phyloP scores from a whole-genome alignment of 192 early-diverging fungal genomes.

The Rhizophlyctis rosea region DNA sequence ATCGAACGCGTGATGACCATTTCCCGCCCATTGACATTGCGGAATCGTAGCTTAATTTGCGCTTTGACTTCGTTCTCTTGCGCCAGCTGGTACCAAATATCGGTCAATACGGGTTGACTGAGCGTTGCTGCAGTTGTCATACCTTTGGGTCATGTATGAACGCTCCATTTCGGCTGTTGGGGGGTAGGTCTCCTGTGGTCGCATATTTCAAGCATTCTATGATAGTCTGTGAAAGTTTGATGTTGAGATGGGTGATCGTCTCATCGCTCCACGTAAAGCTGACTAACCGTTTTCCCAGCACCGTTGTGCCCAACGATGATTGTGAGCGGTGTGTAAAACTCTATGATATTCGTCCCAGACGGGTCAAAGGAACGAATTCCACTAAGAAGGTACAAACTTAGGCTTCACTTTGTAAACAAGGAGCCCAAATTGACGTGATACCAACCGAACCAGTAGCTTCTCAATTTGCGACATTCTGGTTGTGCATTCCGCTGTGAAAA shows the following conservation, averaged over 20 bases:
- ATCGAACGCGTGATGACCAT: slow-evolving; percentile 79
- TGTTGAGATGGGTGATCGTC: not conserved
- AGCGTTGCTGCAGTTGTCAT: not conserved
- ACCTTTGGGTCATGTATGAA: slow-evolving; percentile 96
- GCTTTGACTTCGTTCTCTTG: slow-evolving; percentile 81
- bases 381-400: too few relatives aligned
- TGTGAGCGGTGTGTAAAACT: slow-evolving; percentile 88
- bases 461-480: too few relatives aligned
- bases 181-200: slow-evolving; percentile 87
- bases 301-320: slow-evolving; percentile 96
- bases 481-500: too few relatives aligned
- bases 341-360: slow-evolving; percentile 65
- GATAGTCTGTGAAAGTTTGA: slow-evolving; percentile 62
- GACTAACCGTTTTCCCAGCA: slow-evolving; percentile 86
- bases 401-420: too few relatives aligned
- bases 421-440: too few relatives aligned
- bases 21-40: slow-evolving; percentile 66
- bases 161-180: slow-evolving; percentile 78
- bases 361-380: slow-evolving; percentile 94
- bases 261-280: slow-evolving; percentile 2
- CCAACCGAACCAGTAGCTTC: too few relatives aligned
- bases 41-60: slow-evolving; percentile 85
- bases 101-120: not conserved
- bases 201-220: slow-evolving; percentile 97
- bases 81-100: slow-evolving; percentile 46